Base-by-base conservation (phyloP, 345 rosid genomes). In the Ricinus communis region DNA sequence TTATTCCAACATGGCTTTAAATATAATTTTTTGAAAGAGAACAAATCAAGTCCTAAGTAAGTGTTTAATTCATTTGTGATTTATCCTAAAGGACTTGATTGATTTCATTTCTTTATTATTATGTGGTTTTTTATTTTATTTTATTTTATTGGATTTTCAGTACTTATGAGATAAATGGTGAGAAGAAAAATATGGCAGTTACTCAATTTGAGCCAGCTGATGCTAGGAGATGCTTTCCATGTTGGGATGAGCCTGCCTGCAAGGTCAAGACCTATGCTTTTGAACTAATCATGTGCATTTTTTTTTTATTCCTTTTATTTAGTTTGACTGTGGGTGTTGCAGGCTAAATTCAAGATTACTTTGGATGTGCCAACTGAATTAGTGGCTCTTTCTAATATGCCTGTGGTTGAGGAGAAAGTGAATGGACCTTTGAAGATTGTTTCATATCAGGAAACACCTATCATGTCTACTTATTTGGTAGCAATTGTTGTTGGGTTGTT, bases 191-290 rank as follows among this genome's bases (percentile, higher is more conserved):
- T 59, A 90, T 95, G 99, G 99, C 96, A 5, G 99, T 92, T 60
- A 95, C 98, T 1, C 98, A 95, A 79, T 95, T 95, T 78, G 99
- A 92, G 82, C 97, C 97, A 5, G 97, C 87, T 66, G 97, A 95
- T 84, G 97, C 98, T 30, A 86, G 99, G 77, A 83, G 87, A 74
- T 95, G 97, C 79, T 92, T 95, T 76, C 99, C 99, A 0, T 95
- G 99, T 69, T 92, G 99, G 99, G 99, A 95, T 71, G 97, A 95
- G 79, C 99, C 99, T 71, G 90, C 93, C 72, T 89, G 90, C 97
- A 95, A 95, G 97, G 98, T 90, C 40, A 51, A n/a, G 1, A 8
- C 6, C 28, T 27, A n/a, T n/a, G n/a, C n/a, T n/a, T n/a, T n/a
- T n/a, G n/a, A n/a, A n/a, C n/a, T n/a, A n/a, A n/a, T n/a, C n/a